Base-by-base conservation (phyloP, 441 rosid species). In the Bruguiera hainesii region DNA sequence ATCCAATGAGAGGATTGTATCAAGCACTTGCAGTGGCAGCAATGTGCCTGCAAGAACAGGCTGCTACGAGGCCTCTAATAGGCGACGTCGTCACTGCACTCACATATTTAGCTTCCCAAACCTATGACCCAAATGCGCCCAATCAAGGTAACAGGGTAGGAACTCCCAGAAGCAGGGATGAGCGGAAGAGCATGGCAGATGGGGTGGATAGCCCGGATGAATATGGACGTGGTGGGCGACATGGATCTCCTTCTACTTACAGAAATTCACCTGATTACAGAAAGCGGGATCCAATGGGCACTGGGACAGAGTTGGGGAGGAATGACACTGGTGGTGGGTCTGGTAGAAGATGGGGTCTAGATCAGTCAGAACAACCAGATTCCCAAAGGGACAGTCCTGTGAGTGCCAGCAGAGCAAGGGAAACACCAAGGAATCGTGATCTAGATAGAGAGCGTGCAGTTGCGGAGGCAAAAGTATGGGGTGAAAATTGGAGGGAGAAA, bases 11-110 rank as follows among this genome's bases (percentile, higher is more conserved):
- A 77, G 99, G 98, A 56, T 74, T 94, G 16, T 94, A 94, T 78
- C 99, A 94, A 84, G 99, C 99, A 50, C 96, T 94, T 64, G 99
- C 99, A 11, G 97, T 94, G 46, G 96, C 99, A 61, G 98, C 99
- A 49, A 91, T 94, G 98, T 94, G 99, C 77, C 82, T 94, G 69
- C 99, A 94, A 74, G 99, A 94, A 70, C 98, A 94, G 76, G 99
- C 99, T 37, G 96, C 96, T 30, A 91, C 98, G 16, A 89, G 99
- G 78, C 99, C 99, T 18, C 77, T 94, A 51, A 91, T 94, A 1
- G 99, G 99, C 0, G 99, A 94, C 46, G 98, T 94, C 46, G 99
- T 94, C 72, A 94, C 99, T 9, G 99, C 99, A 18, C 91, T 94
- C 64, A 79, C 98, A 16, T 94, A 94, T 80, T 77, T 94, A 69